Conservation (phyloP, 371 early-diverging fungal species). For the Saksenaea vasiformis region DNA sequence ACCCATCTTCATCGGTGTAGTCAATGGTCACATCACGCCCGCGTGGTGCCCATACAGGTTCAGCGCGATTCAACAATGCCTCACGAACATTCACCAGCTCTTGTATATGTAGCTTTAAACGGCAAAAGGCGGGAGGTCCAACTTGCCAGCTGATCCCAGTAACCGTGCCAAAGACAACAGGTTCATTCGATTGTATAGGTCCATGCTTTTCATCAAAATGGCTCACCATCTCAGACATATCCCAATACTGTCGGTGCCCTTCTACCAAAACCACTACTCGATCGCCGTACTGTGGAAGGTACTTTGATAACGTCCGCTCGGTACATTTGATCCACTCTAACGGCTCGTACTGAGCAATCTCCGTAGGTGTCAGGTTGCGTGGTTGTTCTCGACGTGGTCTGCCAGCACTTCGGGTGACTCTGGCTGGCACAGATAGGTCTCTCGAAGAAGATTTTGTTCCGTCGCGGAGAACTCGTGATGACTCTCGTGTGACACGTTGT, state of each 20-base stretch:
- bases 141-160: slow-evolving; percentile 63
- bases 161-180: slow-evolving; percentile 63
- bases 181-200: slow-evolving; percentile 47
- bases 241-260: slow-evolving; percentile 67
- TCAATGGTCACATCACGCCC: slow-evolving; percentile 58
- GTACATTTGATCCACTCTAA: slow-evolving; percentile 67
- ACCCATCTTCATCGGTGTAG: slow-evolving; percentile 71
- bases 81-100: slow-evolving; percentile 32
- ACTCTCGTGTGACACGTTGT: slow-evolving; percentile 4
- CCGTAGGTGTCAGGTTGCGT: slow-evolving; percentile 28
- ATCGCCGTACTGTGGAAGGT: slow-evolving; percentile 73
- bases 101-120: slow-evolving; percentile 49
- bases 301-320: slow-evolving; percentile 60
- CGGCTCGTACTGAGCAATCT: slow-evolving; percentile 43
- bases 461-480: slow-evolving; percentile 4
- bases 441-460: slow-evolving; percentile 5
- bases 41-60: slow-evolving; percentile 40
- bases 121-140: slow-evolving; percentile 73
- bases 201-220: slow-evolving; percentile 58
- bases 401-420: slow-evolving; percentile 9
- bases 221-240: slow-evolving; percentile 48
- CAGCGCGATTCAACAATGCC: slow-evolving; percentile 17
- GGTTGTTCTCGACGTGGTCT: slow-evolving; percentile 6
- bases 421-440: slow-evolving; percentile 1
- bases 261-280: slow-evolving; percentile 63